Base-by-base conservation (phyloP, 1,139 yeast species). In the Protomyces gravidus region DNA sequence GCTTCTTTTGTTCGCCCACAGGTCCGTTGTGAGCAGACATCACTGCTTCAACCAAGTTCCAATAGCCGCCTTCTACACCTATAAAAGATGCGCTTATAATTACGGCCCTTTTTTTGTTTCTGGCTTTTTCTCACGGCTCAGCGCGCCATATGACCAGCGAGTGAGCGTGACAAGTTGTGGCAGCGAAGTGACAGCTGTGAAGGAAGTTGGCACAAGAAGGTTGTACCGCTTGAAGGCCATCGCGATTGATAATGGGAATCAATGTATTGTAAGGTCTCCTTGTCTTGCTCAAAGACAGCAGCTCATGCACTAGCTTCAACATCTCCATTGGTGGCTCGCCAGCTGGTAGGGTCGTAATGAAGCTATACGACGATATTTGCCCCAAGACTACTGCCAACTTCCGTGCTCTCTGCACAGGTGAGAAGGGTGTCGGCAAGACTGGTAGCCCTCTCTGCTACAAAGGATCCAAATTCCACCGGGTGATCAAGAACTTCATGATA, bases 381-480 rank as follows among this genome's bases (percentile, higher is more conserved):
- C 98, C 98, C 55, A 86, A 84, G 71, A 94, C 99, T 0, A 87
- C 94, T 4, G 97, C 89, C 68, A 92, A 92, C 75, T 92, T 94
- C 77, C 80, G 90, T 64, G 89, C 92, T 2, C 77, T 94, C 61
- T 86, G 95, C 73, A 86, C 96, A 48, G 97, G 97, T 21, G 95
- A 88, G 69, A 83, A 84, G 68, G 97, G 97, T 23, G 68, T 67
- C 27, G 85, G 89, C 11, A 89, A 85, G 83, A 84, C 85, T 71
- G 84, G 66, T 19, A 49, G 39, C 45, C 61, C 62, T 3, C 46
- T 65, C 46, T 50, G 51, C 33, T 92, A 83, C 78, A 88, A 89
- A 72, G 88, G 88, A 45, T 85, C 94, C 4, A 75, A 79, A 7
- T 92, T 92, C 78, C 99, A 92, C 74, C 80, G 99, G 66, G 94